Conservation (phyloP, 75 land plant genomes). For the Sequoiadendron giganteum region DNA sequence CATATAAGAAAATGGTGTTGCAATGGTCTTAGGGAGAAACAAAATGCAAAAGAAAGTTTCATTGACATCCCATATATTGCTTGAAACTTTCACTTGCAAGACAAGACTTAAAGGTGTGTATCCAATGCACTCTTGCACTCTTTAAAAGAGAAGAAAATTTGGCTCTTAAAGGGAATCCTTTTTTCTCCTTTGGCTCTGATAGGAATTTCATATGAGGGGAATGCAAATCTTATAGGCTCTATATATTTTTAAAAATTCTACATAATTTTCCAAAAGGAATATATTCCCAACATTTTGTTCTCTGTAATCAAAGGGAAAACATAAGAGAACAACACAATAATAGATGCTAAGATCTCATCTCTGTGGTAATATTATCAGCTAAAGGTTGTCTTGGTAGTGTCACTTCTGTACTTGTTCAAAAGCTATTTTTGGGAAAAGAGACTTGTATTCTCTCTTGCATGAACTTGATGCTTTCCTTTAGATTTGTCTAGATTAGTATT, state of each 20-base stretch:
- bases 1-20: background rate
- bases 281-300: too few species aligned
- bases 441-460: background rate
- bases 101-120: slow-evolving; percentile 10
- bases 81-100: background rate
- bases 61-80: background rate
- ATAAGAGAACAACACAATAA: too few species aligned
- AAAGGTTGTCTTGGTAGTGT: too few species aligned
- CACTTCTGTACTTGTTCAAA: too few species aligned
- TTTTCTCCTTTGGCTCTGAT: too few species aligned
- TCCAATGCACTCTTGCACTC: background rate
- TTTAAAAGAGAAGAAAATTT: too few species aligned
- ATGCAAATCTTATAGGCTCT: background rate
- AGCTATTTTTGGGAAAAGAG: background rate
- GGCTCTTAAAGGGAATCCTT: too few species aligned
- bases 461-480: background rate
- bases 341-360: too few species aligned
- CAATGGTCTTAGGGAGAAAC: background rate
- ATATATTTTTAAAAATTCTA: too few species aligned
- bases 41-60: slow-evolving; percentile 6
- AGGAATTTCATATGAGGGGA: background rate
- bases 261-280: too few species aligned
- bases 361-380: too few species aligned
- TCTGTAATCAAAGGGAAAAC: too few species aligned
- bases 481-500: background rate